Percentiles rank a stretch among this genome's conserved stretches.
These are phyloP conservation scores for Nicotiana paniculata DNA, from an alignment of 257 asterid species.

Conservation along the genomic window DNA sequence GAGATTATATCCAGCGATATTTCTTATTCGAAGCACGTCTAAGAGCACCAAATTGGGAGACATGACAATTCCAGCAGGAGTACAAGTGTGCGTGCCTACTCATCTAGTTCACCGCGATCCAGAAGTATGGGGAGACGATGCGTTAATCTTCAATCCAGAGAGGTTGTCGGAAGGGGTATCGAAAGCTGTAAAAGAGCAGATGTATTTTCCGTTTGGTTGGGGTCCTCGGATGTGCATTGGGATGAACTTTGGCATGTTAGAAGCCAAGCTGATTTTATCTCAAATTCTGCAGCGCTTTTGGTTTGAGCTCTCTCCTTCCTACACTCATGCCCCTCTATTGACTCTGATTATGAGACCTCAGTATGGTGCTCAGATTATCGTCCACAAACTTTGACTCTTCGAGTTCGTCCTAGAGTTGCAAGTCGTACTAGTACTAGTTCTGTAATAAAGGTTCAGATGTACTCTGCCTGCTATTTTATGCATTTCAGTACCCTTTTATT, in stretches of 20 bases:
- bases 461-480: not conserved
- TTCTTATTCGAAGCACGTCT: not conserved
- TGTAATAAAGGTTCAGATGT: not conserved
- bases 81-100: not conserved
- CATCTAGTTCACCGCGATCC: conserved; percentile 2
- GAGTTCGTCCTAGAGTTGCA: not conserved
- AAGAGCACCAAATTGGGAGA: conserved; percentile 1
- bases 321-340: not conserved
- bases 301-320: not conserved
- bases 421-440: not conserved
- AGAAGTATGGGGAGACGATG: conserved; percentile 13
- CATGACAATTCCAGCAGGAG: not conserved
- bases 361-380: not conserved
- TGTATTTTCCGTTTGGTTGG: conserved; percentile 14
- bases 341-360: not conserved
- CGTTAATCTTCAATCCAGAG: conserved; percentile 4
- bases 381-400: not conserved
- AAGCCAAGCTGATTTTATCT: not conserved
- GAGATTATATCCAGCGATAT: conserved; percentile 7
- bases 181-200: not conserved
- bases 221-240: conserved; percentile 8
- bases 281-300: conserved; percentile 2
- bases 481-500: not conserved
- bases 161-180: conserved; percentile 5
- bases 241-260: not conserved